Conservation (phyloP, 441 rosid genomes). For the Manihot esculenta region DNA sequence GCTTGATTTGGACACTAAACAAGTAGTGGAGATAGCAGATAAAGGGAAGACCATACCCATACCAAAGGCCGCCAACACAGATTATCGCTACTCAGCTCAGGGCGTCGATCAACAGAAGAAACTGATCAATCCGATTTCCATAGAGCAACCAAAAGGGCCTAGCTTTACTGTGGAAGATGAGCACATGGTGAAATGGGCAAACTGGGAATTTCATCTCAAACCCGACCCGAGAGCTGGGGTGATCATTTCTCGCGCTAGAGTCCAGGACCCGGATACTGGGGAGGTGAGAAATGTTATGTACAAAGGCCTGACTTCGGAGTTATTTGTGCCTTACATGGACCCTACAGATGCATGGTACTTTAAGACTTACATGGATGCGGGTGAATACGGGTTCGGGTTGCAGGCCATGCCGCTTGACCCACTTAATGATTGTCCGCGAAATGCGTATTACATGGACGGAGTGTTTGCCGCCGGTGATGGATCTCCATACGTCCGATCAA, state of each 20-base stretch:
- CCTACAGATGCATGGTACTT: conserved; percentile 59
- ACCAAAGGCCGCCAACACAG: conserved; percentile 41
- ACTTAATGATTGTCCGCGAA: conserved; percentile 55
- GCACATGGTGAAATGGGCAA: conserved; percentile 62
- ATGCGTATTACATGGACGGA: conserved; percentile 57
- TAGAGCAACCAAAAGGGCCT: conserved; percentile 64
- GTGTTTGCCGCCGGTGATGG: conserved; percentile 50
- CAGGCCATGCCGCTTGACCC: conserved; percentile 47
- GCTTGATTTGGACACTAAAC: conserved; percentile 42
- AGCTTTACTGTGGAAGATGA: conserved; percentile 54
- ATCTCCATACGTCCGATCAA: conserved; percentile 37
- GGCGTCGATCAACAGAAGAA: conserved; percentile 19
- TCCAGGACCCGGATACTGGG: conserved; percentile 52
- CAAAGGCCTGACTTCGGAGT: conserved; percentile 61
- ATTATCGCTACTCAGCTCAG: conserved; percentile 38
- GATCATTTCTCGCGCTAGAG: conserved; percentile 54
- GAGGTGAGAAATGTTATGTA: conserved; percentile 60
- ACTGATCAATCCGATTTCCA: conserved; percentile 51
- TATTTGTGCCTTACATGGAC: conserved; percentile 73
- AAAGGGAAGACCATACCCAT: conserved; percentile 42
- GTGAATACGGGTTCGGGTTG: conserved; percentile 56
- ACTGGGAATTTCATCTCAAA: conserved; percentile 65
- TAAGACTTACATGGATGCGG: conserved; percentile 65
- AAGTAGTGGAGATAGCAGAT: conserved; percentile 39
- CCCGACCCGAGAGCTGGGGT: conserved; percentile 61